Base-by-base conservation (phyloP, 2,329 filamentous ascomycete genomes). In the Camillea tinctor region DNA sequence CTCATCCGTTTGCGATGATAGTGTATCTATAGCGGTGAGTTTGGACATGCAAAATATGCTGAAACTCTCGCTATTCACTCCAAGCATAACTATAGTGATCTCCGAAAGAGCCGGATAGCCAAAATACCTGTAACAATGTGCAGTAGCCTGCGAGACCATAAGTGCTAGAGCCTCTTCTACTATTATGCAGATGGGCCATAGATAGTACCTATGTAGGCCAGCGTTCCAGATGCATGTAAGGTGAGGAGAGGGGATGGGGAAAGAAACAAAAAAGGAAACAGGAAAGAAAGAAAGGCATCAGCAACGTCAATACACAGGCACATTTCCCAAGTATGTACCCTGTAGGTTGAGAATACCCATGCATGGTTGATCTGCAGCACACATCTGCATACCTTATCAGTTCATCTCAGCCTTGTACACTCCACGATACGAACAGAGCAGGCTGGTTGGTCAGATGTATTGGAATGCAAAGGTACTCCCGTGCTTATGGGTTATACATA, bases 301-400 rank as follows among this genome's bases (percentile, higher is more conserved):
- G 26, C 26, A 44, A 44, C 15, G 36, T 44, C 36, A 44, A n/a
- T n/a, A n/a, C n/a, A n/a, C 36, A 44, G 36, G 17, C 15, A 44
- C 36, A 9, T n/a, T n/a, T 9, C 5, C 49, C 19, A 22, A 7
- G 19, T 19, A 22, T 22, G 50, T 24, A 22, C 20, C 50, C 19
- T 21, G 50, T 19, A 51, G n/a, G 60, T 17, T 64, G 62, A n/a
- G n/a, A 62, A 66, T 44, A 11, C 13, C 13, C 36, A 44, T 44
- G 36, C 36, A 44, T 44, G 17, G 15, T 3, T 44, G 64, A 62
- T 63, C 64, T 66, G 62, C 59, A 66, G n/a, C n/a, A 64, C 62
- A 66, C 64, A 64, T 62, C 64, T 54, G 58, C 62, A 66, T 62
- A 30, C 56, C 48, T 54, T 44, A 55, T 55, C 54, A 53, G 51